Percentiles rank a stretch among this genome's conserved stretches.
Conservation (phyloP, 495 filamentous ascomycete genomes). For the Podospora pseudopauciseta region DNA sequence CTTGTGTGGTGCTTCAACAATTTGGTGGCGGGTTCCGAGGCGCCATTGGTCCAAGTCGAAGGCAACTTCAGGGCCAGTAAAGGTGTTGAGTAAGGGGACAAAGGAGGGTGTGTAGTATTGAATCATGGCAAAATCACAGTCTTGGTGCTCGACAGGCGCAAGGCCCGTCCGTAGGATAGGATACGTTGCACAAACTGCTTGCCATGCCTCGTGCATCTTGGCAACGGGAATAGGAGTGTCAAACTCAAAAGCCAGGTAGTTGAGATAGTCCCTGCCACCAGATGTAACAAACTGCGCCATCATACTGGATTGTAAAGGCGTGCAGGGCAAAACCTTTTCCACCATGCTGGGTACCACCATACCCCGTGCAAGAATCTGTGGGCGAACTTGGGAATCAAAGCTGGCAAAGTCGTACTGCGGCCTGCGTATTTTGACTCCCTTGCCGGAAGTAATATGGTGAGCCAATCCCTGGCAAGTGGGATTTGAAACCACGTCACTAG, state of each 20-base stretch:
- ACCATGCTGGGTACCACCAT: constrained; percentile 18
- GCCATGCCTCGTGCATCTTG: constrained; percentile 55
- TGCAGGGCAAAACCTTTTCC: constrained; percentile 58
- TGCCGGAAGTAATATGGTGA: constrained; percentile 7
- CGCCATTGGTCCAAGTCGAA: constrained; percentile 38
- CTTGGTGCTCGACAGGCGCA: constrained; percentile 53
- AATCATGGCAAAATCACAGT: constrained; percentile 64
- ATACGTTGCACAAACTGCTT: constrained; percentile 43
- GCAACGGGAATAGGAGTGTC: constrained; percentile 11
- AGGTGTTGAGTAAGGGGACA: background rate
- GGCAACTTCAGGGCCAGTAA: background rate
- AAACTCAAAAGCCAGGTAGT: constrained; percentile 51
- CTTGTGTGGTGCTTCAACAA: constrained; percentile 13
- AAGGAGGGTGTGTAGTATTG: constrained; percentile 37
- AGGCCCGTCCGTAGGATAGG: constrained; percentile 76
- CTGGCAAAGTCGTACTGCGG: constrained; percentile 42
- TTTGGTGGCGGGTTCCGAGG: constrained; percentile 10
- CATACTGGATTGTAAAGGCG: constrained; percentile 61
- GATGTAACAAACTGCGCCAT: constrained; percentile 57
- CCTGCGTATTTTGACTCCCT: background rate
- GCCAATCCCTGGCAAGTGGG: constrained; percentile 44
- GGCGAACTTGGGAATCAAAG: constrained; percentile 33
- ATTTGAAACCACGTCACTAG: constrained; percentile 66
- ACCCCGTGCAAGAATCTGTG: constrained; percentile 21
- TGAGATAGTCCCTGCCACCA: constrained; percentile 58